Base-by-base conservation (phyloP, 352 stramenopile genomes). In the Globisporangium paddicum region DNA sequence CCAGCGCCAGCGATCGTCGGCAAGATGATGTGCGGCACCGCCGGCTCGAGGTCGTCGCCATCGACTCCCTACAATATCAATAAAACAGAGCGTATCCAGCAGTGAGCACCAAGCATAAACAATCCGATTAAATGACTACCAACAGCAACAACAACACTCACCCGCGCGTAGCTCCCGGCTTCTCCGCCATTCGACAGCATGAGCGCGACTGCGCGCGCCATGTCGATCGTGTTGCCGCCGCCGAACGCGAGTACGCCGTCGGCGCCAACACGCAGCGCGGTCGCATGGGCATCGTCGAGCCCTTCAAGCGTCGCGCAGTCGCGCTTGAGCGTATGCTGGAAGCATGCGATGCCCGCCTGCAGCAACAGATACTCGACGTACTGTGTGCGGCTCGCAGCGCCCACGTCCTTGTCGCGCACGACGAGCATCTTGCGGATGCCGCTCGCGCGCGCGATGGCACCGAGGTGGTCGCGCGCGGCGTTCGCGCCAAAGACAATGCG, bases 301-400 rank as follows among this genome's bases (percentile, higher is more conserved):
- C 68, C 69, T 23, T 76, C 59, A 21, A 86, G 41, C 11, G 82
- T 89, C 11, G 82, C 71, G 56, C 82, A 91, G 51, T 91, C 82
- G 16, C 73, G 69, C 62, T 76, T 68, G 47, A 91, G 55, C 18
- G 82, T 91, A 67, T 86, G 85, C 64, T 89, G 79, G 56, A 91
- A 91, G 53, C 75, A 87, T 11, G 82, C 77, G 7, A 91, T 68
- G 2, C 79, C 80, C 30, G 73, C 71, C 42, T 89, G 79, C 67
- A 89, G 75, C 19, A 91, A 60, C 40, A 91, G 47, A 38, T 82
- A 91, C 69, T 91, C 77, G n/a, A 69, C 71, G 60, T 86, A 89
- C 59, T 86, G 77, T 26, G 82, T 75, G 35, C 79, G 75, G 9
- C 67, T 72, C 3, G 79, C 77, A 6, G 81, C 77, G 10, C 69